Evolutionary conservation across 495 filamentous ascomycete genomes (phyloP).

Genomic region (Trichocladium antarcticum): DNA sequence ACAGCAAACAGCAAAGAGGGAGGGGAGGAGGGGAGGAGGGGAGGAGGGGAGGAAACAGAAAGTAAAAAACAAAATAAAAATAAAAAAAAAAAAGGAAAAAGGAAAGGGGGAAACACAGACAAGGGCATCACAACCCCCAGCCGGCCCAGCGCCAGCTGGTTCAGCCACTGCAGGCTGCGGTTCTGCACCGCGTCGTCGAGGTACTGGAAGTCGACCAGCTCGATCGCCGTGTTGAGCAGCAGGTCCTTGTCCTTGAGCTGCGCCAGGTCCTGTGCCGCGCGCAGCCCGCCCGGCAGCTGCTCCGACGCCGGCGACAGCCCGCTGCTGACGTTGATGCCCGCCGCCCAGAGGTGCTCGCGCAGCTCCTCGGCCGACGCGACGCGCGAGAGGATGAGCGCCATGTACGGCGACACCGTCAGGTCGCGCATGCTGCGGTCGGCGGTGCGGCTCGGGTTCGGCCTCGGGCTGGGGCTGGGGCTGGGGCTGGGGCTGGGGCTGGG

Average conservation of each 20-base stretch:
- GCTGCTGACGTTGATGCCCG: slow-evolving; percentile 37
- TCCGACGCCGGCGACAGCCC: too few species aligned
- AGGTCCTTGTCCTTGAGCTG: slow-evolving; percentile 44
- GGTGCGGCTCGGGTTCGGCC: too few species aligned
- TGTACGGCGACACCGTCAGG: slow-evolving; percentile 38
- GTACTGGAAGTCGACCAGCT: slow-evolving; percentile 46
- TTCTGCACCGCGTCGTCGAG: slow-evolving; percentile 45
- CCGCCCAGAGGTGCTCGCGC: slow-evolving; percentile 42
- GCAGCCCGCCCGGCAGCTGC: slow-evolving; percentile 6
- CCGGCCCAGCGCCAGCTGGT: slow-evolving; percentile 34
- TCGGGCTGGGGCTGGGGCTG: too few species aligned
- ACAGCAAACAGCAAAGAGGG: too few species aligned
- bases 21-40: too few species aligned
- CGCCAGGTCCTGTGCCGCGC: slow-evolving; percentile 33
- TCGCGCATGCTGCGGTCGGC: slow-evolving; percentile 19
- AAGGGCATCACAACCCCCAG: slow-evolving; percentile 41
- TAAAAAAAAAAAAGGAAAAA: background rate
- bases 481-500: too few species aligned
- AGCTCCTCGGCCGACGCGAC: slow-evolving; percentile 37
- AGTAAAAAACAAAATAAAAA: too few species aligned
- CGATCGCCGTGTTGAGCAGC: slow-evolving; percentile 44
- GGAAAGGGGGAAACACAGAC: slow-evolving; percentile 25
- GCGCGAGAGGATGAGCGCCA: slow-evolving; percentile 40
- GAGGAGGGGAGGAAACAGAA: too few species aligned
- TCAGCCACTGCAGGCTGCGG: slow-evolving; percentile 42